Evolutionary conservation across 176 grass and related monocot genomes (phyloP).

Genomic region (Musa beccarii): DNA sequence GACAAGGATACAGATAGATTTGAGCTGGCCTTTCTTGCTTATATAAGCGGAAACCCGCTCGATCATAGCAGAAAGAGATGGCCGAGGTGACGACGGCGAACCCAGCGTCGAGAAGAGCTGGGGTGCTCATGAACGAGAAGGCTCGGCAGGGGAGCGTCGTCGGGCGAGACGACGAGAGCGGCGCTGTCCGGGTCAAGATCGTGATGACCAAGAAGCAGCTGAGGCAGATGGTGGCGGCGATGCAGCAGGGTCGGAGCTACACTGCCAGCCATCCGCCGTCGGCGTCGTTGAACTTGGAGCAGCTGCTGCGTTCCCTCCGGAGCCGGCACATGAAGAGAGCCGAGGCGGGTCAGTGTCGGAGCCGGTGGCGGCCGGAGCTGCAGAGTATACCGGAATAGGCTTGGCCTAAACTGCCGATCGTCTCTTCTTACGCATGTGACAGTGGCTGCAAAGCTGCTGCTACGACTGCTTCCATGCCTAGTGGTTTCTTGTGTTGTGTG

Average conservation of each 20-base stretch:
- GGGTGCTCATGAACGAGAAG: no score
- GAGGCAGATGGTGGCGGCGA: slow-evolving; percentile 26
- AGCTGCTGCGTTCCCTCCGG: slow-evolving; percentile 22
- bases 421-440: no score
- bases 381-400: slow-evolving; percentile 34
- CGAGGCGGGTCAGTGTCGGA: background rate
- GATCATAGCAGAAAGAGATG: background rate
- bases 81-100: background rate
- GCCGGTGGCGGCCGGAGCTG: slow-evolving; percentile 24
- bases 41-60: background rate
- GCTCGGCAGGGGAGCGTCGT: no score
- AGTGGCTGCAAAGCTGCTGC: no score
- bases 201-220: slow-evolving; percentile 34
- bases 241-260: slow-evolving; percentile 4
- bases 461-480: no score
- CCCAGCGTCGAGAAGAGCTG: background rate
- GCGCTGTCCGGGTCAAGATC: slow-evolving; percentile 26
- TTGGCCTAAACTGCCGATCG: background rate
- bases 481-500: no score
- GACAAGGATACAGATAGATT: background rate
- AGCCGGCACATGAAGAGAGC: slow-evolving; percentile 22
- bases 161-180: slow-evolving; percentile 22
- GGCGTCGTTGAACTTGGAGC: slow-evolving; percentile 19
- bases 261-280: background rate
- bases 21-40: background rate